phyloP scores from a whole-genome alignment of 148 eudicot genomes.

The Chenopodium suecicum region DNA sequence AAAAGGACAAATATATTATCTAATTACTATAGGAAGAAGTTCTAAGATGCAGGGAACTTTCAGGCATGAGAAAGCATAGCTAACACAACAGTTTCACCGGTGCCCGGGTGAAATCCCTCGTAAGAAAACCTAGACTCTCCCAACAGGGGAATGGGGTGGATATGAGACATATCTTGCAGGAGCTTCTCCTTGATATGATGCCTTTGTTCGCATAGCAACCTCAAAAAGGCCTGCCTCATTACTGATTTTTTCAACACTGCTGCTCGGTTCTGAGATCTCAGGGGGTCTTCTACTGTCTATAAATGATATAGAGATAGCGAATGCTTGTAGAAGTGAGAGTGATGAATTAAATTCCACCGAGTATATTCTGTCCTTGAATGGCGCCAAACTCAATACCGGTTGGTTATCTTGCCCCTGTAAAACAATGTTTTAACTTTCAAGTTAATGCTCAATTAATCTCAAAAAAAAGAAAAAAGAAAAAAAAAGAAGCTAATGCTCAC shows the following conservation, averaged over 20 bases:
- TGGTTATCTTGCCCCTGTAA: slow-evolving; percentile 47
- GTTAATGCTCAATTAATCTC: not conserved
- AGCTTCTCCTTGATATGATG: slow-evolving; percentile 31
- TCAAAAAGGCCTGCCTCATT: slow-evolving; percentile 27
- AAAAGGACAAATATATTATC: not conserved
- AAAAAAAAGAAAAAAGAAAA: not conserved
- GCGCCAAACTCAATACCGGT: slow-evolving; percentile 50
- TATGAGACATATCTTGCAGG: slow-evolving; percentile 46
- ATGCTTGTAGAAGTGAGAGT: slow-evolving; percentile 68
- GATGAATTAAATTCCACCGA: slow-evolving; percentile 70
- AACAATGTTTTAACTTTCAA: not conserved
- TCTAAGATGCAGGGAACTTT: too few relatives aligned
- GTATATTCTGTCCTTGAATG: slow-evolving; percentile 61
- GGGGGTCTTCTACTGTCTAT: slow-evolving; percentile 51
- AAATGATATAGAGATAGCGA: slow-evolving; percentile 61
- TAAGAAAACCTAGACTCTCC: slow-evolving; percentile 44
- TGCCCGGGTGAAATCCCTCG: not conserved
- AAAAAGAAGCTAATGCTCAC: not conserved
- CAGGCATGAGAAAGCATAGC: not conserved
- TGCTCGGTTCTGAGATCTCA: slow-evolving; percentile 36
- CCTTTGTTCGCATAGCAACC: slow-evolving; percentile 23
- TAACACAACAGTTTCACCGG: not conserved
- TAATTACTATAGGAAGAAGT: not conserved
- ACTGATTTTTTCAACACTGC: slow-evolving; percentile 27
- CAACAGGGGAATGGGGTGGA: slow-evolving; percentile 73